A percentile compares a stretch with the other conserved stretches of the same genome.
phyloP scores from a whole-genome alignment of 345 rosid species.

The Aethionema arabicum region DNA sequence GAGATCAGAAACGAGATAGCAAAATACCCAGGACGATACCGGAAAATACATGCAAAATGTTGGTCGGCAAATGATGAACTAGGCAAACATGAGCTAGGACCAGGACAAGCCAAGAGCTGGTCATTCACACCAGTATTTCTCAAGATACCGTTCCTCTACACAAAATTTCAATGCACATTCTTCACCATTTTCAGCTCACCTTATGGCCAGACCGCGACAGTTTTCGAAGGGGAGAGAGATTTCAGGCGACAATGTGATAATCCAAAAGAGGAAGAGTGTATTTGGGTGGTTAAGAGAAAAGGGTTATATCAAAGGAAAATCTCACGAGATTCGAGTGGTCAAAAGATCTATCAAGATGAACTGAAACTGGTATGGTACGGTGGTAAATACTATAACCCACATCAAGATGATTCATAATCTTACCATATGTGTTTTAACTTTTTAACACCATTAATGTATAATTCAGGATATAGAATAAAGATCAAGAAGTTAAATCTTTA shows the following conservation, averaged over 20 bases:
- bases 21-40: conserved; percentile 26
- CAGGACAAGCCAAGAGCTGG: conserved; percentile 36
- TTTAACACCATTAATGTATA: background rate
- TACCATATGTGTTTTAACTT: background rate
- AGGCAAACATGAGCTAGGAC: conserved; percentile 17
- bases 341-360: conserved; percentile 15
- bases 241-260: conserved; percentile 37
- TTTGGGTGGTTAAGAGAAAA: conserved; percentile 37
- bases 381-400: conserved; percentile 31
- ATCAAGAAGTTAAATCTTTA: background rate
- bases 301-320: conserved; percentile 30
- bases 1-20: conserved; percentile 37
- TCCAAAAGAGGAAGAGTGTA: conserved; percentile 28
- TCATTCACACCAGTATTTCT: conserved; percentile 31
- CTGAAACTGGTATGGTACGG: conserved; percentile 30
- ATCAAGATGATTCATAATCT: conserved; percentile 5
- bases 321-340: conserved; percentile 21
- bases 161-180: conserved; percentile 32
- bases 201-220: conserved; percentile 25
- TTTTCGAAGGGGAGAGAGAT: conserved; percentile 31
- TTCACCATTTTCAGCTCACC: conserved; percentile 31
- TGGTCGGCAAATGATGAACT: conserved; percentile 28
- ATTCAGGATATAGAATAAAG: conserved; percentile 5
- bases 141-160: conserved; percentile 37
- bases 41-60: conserved; percentile 1